Evolutionary conservation across 2,329 filamentous ascomycete genomes (phyloP).

Genomic region (Colletotrichum orchidophilum): DNA sequence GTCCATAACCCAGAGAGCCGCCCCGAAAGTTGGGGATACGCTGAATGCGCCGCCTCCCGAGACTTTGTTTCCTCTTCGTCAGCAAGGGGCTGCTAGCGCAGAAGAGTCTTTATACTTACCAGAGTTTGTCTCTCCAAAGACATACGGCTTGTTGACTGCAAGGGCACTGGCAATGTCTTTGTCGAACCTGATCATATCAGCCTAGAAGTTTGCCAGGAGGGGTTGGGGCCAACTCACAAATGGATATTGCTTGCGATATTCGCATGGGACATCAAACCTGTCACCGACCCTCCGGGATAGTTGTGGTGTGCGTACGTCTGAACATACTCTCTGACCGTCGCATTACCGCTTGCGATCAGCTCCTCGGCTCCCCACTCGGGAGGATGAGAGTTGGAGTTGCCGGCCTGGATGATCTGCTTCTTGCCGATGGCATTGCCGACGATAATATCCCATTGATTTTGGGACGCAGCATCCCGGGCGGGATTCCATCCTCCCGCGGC

Average conservation of each 20-base stretch:
- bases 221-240: background rate
- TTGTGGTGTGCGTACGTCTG: constrained; percentile 57
- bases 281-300: constrained; percentile 55
- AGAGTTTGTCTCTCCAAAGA: constrained; percentile 61
- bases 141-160: constrained; percentile 51
- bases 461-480: constrained; percentile 47
- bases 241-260: constrained; percentile 48
- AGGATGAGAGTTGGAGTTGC: constrained; percentile 49
- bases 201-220: background rate
- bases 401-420: constrained; percentile 49
- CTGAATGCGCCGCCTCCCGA: constrained; percentile 20
- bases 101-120: constrained; percentile 41
- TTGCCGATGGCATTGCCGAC: constrained; percentile 47
- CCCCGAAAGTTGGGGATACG: constrained; percentile 47
- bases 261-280: constrained; percentile 55
- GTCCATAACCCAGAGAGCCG: constrained; percentile 52
- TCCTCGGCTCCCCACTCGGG: constrained; percentile 49
- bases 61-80: background rate
- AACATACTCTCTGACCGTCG: constrained; percentile 48
- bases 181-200: constrained; percentile 46
- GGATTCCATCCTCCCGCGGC: constrained; percentile 48
- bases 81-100: background rate
- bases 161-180: constrained; percentile 51
- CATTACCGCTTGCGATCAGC: constrained; percentile 48
- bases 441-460: constrained; percentile 48